phyloP scores from a whole-genome alignment of 306 rosid species.

The Cicer judaicum region DNA sequence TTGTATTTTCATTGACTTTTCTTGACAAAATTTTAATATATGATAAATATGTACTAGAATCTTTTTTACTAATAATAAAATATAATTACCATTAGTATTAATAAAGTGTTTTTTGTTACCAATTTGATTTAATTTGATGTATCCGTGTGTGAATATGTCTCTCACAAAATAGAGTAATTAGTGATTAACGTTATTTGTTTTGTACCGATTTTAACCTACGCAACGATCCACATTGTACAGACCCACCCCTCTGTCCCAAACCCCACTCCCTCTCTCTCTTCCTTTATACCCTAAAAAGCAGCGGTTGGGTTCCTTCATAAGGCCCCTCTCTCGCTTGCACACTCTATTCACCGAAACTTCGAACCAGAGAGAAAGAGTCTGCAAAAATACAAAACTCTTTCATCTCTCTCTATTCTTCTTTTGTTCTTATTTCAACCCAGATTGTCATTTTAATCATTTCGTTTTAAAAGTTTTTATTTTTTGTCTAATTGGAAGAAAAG shows the following conservation, averaged over 20 bases:
- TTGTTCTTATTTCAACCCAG: conserved; percentile 48
- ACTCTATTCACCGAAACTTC: conserved; percentile 52
- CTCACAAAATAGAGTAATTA: conserved; percentile 24
- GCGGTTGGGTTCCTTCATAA: conserved; percentile 72
- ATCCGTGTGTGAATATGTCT: neutral
- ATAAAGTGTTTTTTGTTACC: no score
- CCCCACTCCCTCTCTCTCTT: conserved; percentile 46
- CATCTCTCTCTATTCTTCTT: neutral
- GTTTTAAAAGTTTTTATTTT: conserved; percentile 31
- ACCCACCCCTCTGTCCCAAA: conserved; percentile 43
- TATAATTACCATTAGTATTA: no score
- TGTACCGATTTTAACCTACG: conserved; percentile 27
- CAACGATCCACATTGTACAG: conserved; percentile 31
- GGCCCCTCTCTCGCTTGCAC: conserved; percentile 53
- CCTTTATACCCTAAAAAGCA: conserved; percentile 69
- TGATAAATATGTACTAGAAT: no score
- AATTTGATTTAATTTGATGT: no score
- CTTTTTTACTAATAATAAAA: no score
- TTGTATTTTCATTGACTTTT: no score
- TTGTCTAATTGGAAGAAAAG: conserved; percentile 17
- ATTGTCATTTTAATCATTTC: no score
- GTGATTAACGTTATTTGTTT: neutral
- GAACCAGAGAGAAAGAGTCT: neutral
- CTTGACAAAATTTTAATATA: no score
- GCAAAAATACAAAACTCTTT: neutral